A percentile compares a stretch with the other conserved stretches of the same genome.
Evolutionary conservation across 2,329 filamentous ascomycete species (phyloP).

Genomic region (Hypocreales sp.): DNA sequence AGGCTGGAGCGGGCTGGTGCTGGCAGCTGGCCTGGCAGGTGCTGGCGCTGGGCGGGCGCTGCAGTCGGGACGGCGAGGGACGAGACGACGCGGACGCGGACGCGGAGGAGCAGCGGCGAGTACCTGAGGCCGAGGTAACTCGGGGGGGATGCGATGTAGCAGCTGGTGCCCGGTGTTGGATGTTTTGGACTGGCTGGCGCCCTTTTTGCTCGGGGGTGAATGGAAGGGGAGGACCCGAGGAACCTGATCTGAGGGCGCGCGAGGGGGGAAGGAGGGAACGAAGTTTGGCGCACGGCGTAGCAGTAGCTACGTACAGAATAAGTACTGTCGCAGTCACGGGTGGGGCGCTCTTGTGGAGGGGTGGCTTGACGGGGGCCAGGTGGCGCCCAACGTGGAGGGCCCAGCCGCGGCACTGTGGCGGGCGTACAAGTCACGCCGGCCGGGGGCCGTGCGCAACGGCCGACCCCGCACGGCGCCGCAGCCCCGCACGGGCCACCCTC

Average conservation of each 20-base stretch:
- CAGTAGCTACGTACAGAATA: neutral
- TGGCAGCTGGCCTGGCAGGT: too few species aligned
- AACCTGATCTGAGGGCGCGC: neutral
- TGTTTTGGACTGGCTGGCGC: slow-evolving; percentile 20
- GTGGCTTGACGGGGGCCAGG: slow-evolving; percentile 2
- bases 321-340: neutral
- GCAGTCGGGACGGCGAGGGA: slow-evolving; percentile 4
- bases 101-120: slow-evolving; percentile 8
- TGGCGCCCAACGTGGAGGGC: too few species aligned
- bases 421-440: too few species aligned
- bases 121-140: slow-evolving; percentile 27
- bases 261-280: slow-evolving; percentile 1
- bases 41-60: too few species aligned
- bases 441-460: neutral
- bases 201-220: slow-evolving; percentile 18
- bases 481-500: neutral
- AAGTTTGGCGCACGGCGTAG: slow-evolving; percentile 2
- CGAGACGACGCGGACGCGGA: slow-evolving; percentile 9
- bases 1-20: too few species aligned
- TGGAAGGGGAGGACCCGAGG: slow-evolving; percentile 5
- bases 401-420: too few species aligned
- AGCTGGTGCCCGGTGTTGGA: slow-evolving; percentile 12
- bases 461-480: neutral
- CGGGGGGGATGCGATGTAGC: slow-evolving; percentile 5
- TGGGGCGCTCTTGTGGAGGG: slow-evolving; percentile 2